A percentile compares a stretch with the other conserved stretches of the same genome.
Conservation (phyloP, 371 early-diverging fungal species). For the Saksenaea oblongispora region DNA sequence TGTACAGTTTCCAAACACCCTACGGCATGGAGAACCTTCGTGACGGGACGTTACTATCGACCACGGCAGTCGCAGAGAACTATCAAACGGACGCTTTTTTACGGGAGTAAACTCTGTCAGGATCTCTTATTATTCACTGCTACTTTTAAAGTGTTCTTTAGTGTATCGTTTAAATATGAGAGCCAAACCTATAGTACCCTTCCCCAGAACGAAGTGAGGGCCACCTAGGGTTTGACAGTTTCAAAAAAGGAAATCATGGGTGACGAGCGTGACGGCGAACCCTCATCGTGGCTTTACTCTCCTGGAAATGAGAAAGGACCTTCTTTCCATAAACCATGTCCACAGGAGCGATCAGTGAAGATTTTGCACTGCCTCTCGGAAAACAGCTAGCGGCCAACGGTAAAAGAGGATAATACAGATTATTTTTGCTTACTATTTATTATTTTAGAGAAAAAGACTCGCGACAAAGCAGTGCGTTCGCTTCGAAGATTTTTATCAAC, state of each 20-base stretch:
- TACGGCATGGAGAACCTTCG: too few relatives aligned
- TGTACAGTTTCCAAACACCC: too few relatives aligned
- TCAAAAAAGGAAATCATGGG: background rate
- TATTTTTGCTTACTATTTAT: background rate
- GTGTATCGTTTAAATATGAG: too few relatives aligned
- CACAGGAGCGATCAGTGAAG: background rate
- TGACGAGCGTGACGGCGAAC: background rate
- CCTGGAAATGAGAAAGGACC: background rate
- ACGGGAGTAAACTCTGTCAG: too few relatives aligned
- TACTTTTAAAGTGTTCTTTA: too few relatives aligned
- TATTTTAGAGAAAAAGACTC: constrained; percentile 73
- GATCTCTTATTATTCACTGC: too few relatives aligned
- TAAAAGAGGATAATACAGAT: background rate
- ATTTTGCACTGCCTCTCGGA: constrained; percentile 16
- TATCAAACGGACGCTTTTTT: too few relatives aligned
- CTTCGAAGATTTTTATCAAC: constrained; percentile 65
- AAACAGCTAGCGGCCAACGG: constrained; percentile 32
- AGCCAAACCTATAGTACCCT: too few relatives aligned
- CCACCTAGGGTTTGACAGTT: too few relatives aligned
- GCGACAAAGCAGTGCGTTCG: constrained; percentile 80
- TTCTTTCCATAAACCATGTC: background rate
- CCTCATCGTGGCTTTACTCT: background rate
- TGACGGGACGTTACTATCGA: too few relatives aligned
- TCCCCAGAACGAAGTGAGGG: too few relatives aligned
- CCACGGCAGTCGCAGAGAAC: too few relatives aligned